Percentiles rank a stretch among this genome's conserved stretches.
phyloP scores from a whole-genome alignment of 1,284 basidiomycete genomes.

The Trichosporon asahii region DNA sequence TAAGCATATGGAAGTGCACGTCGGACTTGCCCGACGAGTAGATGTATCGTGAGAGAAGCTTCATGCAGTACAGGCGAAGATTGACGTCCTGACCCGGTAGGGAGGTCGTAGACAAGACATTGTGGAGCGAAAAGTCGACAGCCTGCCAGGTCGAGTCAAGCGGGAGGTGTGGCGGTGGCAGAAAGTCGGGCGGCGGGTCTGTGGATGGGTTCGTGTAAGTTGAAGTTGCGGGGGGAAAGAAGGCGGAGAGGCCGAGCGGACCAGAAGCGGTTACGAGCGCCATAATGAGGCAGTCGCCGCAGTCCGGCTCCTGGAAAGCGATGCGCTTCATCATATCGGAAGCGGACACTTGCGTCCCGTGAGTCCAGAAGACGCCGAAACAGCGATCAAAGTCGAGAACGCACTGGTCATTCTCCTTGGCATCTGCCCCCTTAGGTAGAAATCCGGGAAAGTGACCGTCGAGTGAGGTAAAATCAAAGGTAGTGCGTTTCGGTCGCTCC shows the following conservation, averaged over 20 bases:
- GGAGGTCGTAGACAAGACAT: constrained; percentile 44
- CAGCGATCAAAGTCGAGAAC: constrained; percentile 46
- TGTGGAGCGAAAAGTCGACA: constrained; percentile 53
- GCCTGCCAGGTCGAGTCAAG: constrained; percentile 52
- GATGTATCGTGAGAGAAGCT: constrained; percentile 55
- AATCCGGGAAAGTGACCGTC: background rate
- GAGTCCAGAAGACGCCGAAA: constrained; percentile 48
- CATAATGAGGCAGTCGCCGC: constrained; percentile 57
- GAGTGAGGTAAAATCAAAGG: constrained; percentile 31
- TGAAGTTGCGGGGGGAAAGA: constrained; percentile 51
- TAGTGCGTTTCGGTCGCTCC: constrained; percentile 40
- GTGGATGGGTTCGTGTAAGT: constrained; percentile 24
- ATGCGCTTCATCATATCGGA: constrained; percentile 56
- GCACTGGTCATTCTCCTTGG: constrained; percentile 29
- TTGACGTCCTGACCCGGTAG: constrained; percentile 41
- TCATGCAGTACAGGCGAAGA: constrained; percentile 53
- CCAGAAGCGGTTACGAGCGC: constrained; percentile 56
- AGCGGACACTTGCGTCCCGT: constrained; percentile 32
- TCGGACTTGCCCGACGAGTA: constrained; percentile 43
- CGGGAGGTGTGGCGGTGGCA: constrained; percentile 52
- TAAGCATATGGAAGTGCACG: constrained; percentile 44
- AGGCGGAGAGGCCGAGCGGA: constrained; percentile 53
- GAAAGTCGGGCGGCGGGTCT: constrained; percentile 21
- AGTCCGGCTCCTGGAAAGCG: constrained; percentile 54
- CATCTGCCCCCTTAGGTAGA: background rate